A percentile compares a stretch with the other conserved stretches of the same genome.
These are phyloP conservation scores for Fusarium proliferatum DNA, from an alignment of 2,329 filamentous ascomycete species.

Conservation along the genomic window DNA sequence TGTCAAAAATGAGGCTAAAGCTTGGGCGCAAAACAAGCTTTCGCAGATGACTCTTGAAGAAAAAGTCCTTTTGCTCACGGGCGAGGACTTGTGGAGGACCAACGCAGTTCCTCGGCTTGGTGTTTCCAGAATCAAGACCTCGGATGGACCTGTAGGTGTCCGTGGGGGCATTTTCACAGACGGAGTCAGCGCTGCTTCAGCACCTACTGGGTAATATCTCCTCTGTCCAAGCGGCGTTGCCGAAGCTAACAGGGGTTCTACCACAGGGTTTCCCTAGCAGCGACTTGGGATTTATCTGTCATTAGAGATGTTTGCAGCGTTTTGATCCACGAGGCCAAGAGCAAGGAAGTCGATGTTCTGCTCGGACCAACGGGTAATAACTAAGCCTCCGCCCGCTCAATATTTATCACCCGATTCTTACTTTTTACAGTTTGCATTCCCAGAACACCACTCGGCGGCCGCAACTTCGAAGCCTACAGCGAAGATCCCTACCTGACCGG, in stretches of 20 bases:
- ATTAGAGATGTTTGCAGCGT: constrained; percentile 18
- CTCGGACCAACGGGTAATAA: constrained; percentile 23
- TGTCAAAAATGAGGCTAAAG: not conserved
- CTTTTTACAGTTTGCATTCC: constrained; percentile 8
- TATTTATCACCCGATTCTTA: not conserved
- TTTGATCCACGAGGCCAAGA: constrained; percentile 23
- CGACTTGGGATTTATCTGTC: constrained; percentile 11
- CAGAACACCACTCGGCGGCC: constrained; percentile 50
- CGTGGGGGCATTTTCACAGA: constrained; percentile 26
- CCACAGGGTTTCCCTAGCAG: constrained; percentile 22
- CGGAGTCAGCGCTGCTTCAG: constrained; percentile 21
- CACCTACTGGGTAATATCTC: constrained; percentile 12
- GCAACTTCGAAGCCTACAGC: constrained; percentile 55
- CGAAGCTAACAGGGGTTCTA: not conserved
- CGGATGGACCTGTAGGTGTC: constrained; percentile 23
- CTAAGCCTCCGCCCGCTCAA: not conserved
- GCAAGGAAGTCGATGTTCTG: constrained; percentile 27
- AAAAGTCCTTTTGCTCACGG: constrained; percentile 14
- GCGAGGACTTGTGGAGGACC: constrained; percentile 20
- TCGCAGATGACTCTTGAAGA: constrained; percentile 21
- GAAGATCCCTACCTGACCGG: constrained; percentile 55
- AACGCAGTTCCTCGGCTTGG: constrained; percentile 1
- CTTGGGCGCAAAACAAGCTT: constrained; percentile 7
- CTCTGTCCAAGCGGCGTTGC: no score
- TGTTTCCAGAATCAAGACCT: constrained; percentile 25